Conservation (phyloP, 192 early-diverging fungal species). For the Backusella tarrabulga region DNA sequence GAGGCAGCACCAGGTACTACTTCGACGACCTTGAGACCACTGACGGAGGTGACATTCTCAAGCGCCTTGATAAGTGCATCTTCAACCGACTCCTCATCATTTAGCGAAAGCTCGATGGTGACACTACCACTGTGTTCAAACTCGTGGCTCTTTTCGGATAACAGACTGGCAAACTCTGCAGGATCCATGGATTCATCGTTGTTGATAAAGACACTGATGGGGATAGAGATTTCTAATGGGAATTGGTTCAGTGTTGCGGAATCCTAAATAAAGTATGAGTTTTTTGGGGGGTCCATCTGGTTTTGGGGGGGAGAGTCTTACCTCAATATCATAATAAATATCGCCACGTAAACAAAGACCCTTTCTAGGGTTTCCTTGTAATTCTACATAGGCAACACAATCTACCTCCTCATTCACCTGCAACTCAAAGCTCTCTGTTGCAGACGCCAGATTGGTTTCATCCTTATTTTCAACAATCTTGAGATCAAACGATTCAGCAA, state of each 20-base stretch:
- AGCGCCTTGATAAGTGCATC: constrained; percentile 44
- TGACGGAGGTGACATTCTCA: constrained; percentile 43
- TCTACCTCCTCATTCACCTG: constrained; percentile 22
- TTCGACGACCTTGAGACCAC: constrained; percentile 56
- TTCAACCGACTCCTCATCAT: constrained; percentile 34
- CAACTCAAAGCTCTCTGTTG: constrained; percentile 30
- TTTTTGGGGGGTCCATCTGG: background rate
- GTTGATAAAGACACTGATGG: constrained; percentile 46
- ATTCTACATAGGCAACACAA: constrained; percentile 21
- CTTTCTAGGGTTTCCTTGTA: constrained; percentile 23
- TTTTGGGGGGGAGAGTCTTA: background rate
- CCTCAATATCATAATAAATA: constrained; percentile 33
- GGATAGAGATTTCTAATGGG: constrained; percentile 44
- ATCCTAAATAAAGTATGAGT: background rate
- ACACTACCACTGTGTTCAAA: constrained; percentile 49
- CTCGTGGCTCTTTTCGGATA: constrained; percentile 41
- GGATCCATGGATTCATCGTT: constrained; percentile 44
- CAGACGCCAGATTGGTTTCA: constrained; percentile 10
- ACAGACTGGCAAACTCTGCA: constrained; percentile 42
- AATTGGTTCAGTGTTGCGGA: constrained; percentile 14
- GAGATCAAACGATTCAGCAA: constrained; percentile 30
- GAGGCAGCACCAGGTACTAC: constrained; percentile 56
- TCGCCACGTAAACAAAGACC: constrained; percentile 33
- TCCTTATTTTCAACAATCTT: constrained; percentile 2
- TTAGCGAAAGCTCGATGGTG: constrained; percentile 28